phyloP scores from a whole-genome alignment of 2,329 filamentous ascomycete species.

The Diaporthe nobilis region DNA sequence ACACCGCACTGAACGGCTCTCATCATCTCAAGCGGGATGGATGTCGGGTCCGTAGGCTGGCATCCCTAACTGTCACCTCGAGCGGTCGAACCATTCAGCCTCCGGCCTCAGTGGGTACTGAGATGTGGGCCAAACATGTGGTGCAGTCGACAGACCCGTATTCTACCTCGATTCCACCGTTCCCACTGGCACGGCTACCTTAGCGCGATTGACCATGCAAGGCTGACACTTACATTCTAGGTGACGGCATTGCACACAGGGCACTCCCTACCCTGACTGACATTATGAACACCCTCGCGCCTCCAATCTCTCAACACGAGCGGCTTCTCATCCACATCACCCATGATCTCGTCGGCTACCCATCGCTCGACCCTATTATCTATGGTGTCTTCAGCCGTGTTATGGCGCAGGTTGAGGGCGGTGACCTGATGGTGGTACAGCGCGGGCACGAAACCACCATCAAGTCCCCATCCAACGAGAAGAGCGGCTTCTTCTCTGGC shows the following conservation, averaged over 20 bases:
- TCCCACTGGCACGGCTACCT: neutral
- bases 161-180: neutral
- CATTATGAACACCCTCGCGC: slow-evolving; percentile 93
- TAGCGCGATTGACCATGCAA: neutral
- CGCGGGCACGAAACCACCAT: slow-evolving; percentile 88
- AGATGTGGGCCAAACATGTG: slow-evolving; percentile 9
- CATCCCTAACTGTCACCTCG: neutral
- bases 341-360: slow-evolving; percentile 95
- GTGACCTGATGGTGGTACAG: slow-evolving; percentile 94
- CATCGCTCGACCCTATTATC: slow-evolving; percentile 92
- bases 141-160: slow-evolving; percentile 19
- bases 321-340: slow-evolving; percentile 97
- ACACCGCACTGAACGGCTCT: neutral
- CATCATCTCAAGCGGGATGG: slow-evolving; percentile 11
- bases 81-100: neutral
- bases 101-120: neutral
- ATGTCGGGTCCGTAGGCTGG: neutral
- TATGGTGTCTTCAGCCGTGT: slow-evolving; percentile 93
- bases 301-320: slow-evolving; percentile 96
- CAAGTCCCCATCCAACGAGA: slow-evolving; percentile 59
- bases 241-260: slow-evolving; percentile 87
- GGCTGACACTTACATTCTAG: slow-evolving; percentile 59
- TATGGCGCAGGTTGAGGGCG: slow-evolving; percentile 99
- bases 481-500: slow-evolving; percentile 61
- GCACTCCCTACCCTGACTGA: slow-evolving; percentile 96